Conservation (phyloP, 2,329 filamentous ascomycete genomes). For the Aspergillus proliferans region DNA sequence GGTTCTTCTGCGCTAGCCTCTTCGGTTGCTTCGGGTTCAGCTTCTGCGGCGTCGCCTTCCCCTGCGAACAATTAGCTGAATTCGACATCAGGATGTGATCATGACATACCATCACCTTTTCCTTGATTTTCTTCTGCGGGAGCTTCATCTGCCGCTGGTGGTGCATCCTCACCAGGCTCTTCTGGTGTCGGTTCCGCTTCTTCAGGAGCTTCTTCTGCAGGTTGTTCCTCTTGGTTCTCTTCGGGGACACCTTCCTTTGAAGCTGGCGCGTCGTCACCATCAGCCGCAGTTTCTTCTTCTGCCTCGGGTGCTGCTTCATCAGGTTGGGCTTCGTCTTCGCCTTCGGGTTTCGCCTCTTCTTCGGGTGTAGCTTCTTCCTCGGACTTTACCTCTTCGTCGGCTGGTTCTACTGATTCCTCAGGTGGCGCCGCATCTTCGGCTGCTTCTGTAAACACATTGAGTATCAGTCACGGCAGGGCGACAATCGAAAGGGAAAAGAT, state of each 20-base stretch:
- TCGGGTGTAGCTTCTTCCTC: conserved; percentile 14
- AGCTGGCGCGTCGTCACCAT: conserved; percentile 5
- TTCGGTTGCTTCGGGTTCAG: conserved; percentile 2
- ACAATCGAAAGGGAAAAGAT: conserved; percentile 15
- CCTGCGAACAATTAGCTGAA: conserved; percentile 9
- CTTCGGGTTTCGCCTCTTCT: conserved; percentile 10
- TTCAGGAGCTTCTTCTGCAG: conserved; percentile 1
- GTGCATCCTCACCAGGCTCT: conserved; percentile 1
- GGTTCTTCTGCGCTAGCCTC: conserved; percentile 8
- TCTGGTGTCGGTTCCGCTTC: conserved; percentile 6
- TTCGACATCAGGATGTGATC: conserved; percentile 1
- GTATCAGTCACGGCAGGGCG: conserved; percentile 5
- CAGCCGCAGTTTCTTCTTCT: conserved; percentile 9
- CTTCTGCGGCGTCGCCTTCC: not conserved
- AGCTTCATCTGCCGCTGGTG: conserved; percentile 1
- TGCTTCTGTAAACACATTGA: conserved; percentile 15
- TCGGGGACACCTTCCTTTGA: conserved; percentile 2
- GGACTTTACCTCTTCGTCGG: conserved; percentile 13
- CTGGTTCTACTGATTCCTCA: conserved; percentile 15
- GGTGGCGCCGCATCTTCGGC: conserved; percentile 20
- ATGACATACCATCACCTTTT: conserved; percentile 18
- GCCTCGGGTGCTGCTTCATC: conserved; percentile 13
- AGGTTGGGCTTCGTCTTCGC: conserved; percentile 6
- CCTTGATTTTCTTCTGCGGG: conserved; percentile 8
- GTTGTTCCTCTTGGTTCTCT: not conserved